phyloP scores from a whole-genome alignment of 805 yeast species.

The Saccharomycopsis vini region DNA sequence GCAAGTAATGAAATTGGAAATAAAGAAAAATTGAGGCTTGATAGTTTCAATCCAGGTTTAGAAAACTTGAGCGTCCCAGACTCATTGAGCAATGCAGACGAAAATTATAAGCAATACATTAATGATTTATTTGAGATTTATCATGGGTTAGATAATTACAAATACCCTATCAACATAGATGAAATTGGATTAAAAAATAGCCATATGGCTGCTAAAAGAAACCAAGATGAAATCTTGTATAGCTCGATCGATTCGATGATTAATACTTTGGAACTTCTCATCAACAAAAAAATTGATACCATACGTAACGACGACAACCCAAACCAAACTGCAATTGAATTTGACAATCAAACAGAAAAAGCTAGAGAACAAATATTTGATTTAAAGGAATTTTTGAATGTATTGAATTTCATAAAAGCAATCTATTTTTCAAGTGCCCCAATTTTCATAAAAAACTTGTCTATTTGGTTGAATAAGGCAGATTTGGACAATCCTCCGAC shows the following conservation, averaged over 20 bases:
- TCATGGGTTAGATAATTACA: slow-evolving; percentile 15
- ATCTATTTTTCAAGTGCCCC: slow-evolving; percentile 37
- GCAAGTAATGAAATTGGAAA: not conserved
- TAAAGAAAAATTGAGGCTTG: slow-evolving; percentile 5
- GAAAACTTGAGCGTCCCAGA: slow-evolving; percentile 14
- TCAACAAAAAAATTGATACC: slow-evolving; percentile 18
- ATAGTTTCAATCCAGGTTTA: slow-evolving; percentile 1
- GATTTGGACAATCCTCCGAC: slow-evolving; percentile 53
- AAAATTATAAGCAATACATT: slow-evolving; percentile 9
- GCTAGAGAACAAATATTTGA: slow-evolving; percentile 30
- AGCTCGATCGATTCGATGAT: slow-evolving; percentile 14
- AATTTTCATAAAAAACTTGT: slow-evolving; percentile 35
- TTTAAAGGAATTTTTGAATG: slow-evolving; percentile 38
- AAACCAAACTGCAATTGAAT: no score
- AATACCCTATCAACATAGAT: slow-evolving; percentile 14
- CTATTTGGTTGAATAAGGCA: slow-evolving; percentile 60
- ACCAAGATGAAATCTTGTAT: slow-evolving; percentile 13
- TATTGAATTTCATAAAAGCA: slow-evolving; percentile 52
- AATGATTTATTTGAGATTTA: slow-evolving; percentile 14
- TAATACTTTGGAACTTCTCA: slow-evolving; percentile 17
- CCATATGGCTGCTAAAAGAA: slow-evolving; percentile 9
- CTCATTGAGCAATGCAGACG: slow-evolving; percentile 7
- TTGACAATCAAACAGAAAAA: not conserved
- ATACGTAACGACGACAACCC: no score
- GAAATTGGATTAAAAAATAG: slow-evolving; percentile 18